phyloP scores from a whole-genome alignment of 768 basidiomycete species.

The Lentinula edodes region DNA sequence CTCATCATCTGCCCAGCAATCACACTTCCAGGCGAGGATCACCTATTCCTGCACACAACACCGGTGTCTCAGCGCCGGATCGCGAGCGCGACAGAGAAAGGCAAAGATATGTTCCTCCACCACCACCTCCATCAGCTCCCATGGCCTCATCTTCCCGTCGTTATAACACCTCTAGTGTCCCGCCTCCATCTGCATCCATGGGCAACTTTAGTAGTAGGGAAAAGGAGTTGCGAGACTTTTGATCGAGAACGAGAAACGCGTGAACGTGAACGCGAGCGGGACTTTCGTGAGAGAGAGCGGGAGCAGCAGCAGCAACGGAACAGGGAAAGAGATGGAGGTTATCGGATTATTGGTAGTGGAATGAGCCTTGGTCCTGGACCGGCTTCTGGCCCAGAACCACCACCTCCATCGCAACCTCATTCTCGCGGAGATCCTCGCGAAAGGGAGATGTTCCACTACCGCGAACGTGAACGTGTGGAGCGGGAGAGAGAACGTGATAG shows the following conservation, averaged over 20 bases:
- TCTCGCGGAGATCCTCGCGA: background rate
- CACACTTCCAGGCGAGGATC: background rate
- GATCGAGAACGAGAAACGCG: constrained; percentile 15
- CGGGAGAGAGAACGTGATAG: constrained; percentile 19
- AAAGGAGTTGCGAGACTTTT: constrained; percentile 5
- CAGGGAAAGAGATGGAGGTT: constrained; percentile 16
- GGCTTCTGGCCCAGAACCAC: background rate
- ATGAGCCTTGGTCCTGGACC: constrained; percentile 4
- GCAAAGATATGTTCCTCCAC: background rate
- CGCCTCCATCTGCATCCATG: background rate
- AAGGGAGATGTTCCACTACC: background rate
- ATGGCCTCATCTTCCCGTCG: background rate
- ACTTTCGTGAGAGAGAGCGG: constrained; percentile 9
- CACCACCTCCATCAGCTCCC: background rate
- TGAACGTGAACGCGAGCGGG: constrained; percentile 9
- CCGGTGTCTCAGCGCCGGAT: constrained; percentile 12
- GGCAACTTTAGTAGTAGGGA: constrained; percentile 8
- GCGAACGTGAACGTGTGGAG: background rate
- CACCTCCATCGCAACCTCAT: background rate
- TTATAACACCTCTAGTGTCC: background rate
- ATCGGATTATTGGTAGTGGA: constrained; percentile 12
- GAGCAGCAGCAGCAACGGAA: constrained; percentile 16
- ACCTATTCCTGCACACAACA: constrained; percentile 2
- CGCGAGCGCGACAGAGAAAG: constrained; percentile 13
- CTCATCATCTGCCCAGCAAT: background rate